Conservation (phyloP, 176 grass and related monocot species). For the Rhynchospora tenuis region DNA sequence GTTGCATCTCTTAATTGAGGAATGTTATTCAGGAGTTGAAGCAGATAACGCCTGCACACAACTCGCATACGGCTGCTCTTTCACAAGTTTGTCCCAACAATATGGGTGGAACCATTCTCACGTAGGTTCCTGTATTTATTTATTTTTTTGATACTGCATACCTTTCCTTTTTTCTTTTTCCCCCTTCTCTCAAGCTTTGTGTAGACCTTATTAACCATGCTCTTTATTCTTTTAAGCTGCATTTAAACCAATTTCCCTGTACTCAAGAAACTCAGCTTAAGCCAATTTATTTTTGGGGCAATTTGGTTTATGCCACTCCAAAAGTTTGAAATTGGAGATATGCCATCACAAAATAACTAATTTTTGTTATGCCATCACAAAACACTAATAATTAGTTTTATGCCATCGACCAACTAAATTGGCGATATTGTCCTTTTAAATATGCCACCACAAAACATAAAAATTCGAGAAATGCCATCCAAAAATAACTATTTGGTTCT, state of each 20-base stretch:
- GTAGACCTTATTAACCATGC: neutral
- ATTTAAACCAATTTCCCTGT: neutral
- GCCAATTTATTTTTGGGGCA: neutral
- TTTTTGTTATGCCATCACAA: no score
- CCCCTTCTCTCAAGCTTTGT: neutral
- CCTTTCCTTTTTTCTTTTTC: neutral
- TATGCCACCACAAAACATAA: no score
- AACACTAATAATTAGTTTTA: no score
- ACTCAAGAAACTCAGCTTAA: neutral
- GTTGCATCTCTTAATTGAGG: conserved; percentile 33
- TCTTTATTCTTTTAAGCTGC: neutral
- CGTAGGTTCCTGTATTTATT: conserved; percentile 51
- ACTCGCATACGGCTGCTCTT: conserved; percentile 70
- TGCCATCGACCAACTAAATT: no score
- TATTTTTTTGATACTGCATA: conserved; percentile 6
- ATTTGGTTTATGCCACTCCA: no score
- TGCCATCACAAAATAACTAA: no score
- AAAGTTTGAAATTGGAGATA: no score
- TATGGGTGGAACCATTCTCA: conserved; percentile 55
- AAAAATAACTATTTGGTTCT: no score
- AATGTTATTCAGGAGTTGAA: conserved; percentile 49
- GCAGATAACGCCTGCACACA: conserved; percentile 53
- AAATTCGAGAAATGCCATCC: no score
- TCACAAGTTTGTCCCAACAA: conserved; percentile 68
- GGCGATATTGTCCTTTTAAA: no score